Conservation (phyloP, 306 rosid species). For the Vigna mungo region DNA sequence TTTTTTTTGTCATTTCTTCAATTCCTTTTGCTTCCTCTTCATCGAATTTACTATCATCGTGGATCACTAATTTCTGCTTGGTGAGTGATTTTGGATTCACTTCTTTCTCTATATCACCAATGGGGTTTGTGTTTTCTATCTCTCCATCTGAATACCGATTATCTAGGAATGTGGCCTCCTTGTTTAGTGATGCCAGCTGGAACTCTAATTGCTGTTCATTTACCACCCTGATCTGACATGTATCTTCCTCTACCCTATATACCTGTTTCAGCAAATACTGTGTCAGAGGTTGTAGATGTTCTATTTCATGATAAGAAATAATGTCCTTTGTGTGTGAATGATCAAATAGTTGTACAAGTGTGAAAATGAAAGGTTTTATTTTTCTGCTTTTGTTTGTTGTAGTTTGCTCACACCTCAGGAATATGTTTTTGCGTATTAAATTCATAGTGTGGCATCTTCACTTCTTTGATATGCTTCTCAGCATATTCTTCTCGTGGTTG, state of each 20-base stretch:
- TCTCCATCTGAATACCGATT: neutral
- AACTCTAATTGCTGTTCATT: neutral
- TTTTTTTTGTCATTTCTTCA: too few relatives aligned
- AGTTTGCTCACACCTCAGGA: slow-evolving; percentile 26
- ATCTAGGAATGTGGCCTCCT: neutral
- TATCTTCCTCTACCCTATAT: neutral
- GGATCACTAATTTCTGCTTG: too few relatives aligned
- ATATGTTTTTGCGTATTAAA: neutral
- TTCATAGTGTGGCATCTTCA: neutral
- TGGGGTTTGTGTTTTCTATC: neutral
- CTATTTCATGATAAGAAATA: neutral
- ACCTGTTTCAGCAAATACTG: slow-evolving; percentile 1
- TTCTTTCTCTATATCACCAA: neutral
- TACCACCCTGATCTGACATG: neutral
- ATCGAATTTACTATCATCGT: too few relatives aligned
- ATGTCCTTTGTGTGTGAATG: neutral
- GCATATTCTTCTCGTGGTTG: neutral
- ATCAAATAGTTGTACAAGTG: neutral
- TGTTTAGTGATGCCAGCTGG: neutral
- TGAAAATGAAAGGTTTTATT: neutral
- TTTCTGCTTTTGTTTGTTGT: neutral
- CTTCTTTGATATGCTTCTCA: neutral
- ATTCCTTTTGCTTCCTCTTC: too few relatives aligned
- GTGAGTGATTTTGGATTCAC: too few relatives aligned
- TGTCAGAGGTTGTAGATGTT: neutral